Evolutionary conservation across 805 yeast species (phyloP), one percentile per base, ranked within the genome.

Genomic region (Saccharomyces kudriavzevii): DNA sequence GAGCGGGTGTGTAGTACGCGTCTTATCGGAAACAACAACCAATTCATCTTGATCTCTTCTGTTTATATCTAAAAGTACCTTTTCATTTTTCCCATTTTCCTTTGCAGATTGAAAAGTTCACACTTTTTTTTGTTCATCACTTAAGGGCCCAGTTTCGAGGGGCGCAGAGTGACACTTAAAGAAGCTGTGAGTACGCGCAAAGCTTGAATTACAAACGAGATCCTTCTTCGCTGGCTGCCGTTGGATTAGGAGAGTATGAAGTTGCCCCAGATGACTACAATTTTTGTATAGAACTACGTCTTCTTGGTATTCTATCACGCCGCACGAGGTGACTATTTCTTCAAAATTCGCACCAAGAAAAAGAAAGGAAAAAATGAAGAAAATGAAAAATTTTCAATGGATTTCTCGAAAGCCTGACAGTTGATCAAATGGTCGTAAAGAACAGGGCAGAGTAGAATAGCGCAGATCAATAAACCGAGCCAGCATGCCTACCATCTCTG

Each of bases 401-500:
- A 35, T 35, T 35, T 35, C 43, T 35, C 43, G 43, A 35, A 35
- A 35, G 43, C 43, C 24, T 35, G 24, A 11, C 10, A n/a, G 43
- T 35, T 35, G 24, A 17, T 35, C 24, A 17, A 17, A 35, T 17
- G 43, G 10, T 35, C 43, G 5, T n/a, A 13, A 14, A 13, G 8
- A 35, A 17, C 11, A 35, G 13, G 43, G 43, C 22, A 17, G 24
- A 35, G 20, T 35, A 35, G 43, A 17, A 35, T n/a, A 35, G 4
- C 24, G 17, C 43, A 35, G 24, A 35, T 35, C 43, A 17, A 35
- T 20, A 35, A 35, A 17, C 24, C 43, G 43, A 35, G 43, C 43
- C 43, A 35, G 11, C 43, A 94, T 94, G 99, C 99, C 99, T 75
- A 94, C 99, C 72, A 79, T 94, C 67, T 80, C 96, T 29, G 97